These are phyloP conservation scores for Fusarium lateritium DNA, from an alignment of 2,329 filamentous ascomycete genomes.

Conservation along the genomic window DNA sequence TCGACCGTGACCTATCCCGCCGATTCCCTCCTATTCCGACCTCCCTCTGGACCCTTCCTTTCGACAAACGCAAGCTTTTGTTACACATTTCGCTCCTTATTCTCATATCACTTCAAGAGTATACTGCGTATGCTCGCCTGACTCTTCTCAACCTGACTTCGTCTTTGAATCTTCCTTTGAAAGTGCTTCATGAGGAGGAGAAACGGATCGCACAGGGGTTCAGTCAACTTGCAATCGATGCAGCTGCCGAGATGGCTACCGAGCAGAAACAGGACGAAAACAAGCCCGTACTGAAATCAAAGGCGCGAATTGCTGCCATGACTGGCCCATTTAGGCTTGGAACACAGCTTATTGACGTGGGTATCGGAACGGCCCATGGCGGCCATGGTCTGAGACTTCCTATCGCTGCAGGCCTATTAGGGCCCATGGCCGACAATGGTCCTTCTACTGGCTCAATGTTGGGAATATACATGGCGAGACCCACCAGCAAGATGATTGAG, in stretches of 20 bases:
- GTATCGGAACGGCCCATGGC: constrained; percentile 83
- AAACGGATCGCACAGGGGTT: constrained; percentile 81
- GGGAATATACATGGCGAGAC: constrained; percentile 88
- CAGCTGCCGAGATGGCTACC: constrained; percentile 50
- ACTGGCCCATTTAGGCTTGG: constrained; percentile 75
- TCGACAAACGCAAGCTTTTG: constrained; percentile 75
- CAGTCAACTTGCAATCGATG: constrained; percentile 77
- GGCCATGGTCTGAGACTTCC: constrained; percentile 82
- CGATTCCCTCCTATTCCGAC: constrained; percentile 74
- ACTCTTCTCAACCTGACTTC: constrained; percentile 79
- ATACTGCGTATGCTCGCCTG: constrained; percentile 80
- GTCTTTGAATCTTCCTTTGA: constrained; percentile 77
- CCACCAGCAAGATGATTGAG: constrained; percentile 90
- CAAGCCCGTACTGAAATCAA: constrained; percentile 78
- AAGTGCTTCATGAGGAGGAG: constrained; percentile 79
- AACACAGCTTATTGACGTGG: constrained; percentile 81
- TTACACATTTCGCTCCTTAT: constrained; percentile 81
- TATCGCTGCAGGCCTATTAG: constrained; percentile 83
- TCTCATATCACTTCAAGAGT: constrained; percentile 82
- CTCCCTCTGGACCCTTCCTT: constrained; percentile 69
- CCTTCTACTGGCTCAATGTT: constrained; percentile 88
- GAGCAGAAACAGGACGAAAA: constrained; percentile 69
- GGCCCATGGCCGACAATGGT: constrained; percentile 83
- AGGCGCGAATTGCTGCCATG: constrained; percentile 64
- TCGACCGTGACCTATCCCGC: constrained; percentile 63